These are phyloP conservation scores for Mollisia scopiformis DNA, from an alignment of 2,329 filamentous ascomycete species.

Conservation along the genomic window DNA sequence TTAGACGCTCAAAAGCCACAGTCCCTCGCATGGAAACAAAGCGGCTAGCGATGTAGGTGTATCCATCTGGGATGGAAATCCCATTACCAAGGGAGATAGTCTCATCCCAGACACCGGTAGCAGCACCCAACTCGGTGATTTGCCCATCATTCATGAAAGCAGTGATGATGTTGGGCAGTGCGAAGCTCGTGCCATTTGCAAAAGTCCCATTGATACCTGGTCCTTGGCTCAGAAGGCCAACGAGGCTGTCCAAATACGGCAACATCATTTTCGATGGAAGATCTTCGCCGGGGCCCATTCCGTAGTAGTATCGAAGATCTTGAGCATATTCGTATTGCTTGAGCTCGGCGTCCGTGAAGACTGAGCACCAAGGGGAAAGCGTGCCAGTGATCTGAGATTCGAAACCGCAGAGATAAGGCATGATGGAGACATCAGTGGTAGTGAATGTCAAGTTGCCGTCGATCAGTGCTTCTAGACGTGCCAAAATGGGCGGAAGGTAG, in stretches of 20 bases:
- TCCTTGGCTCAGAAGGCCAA: constrained; percentile 55
- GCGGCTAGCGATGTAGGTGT: constrained; percentile 57
- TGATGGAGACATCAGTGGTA: constrained; percentile 55
- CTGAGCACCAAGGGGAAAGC: constrained; percentile 63
- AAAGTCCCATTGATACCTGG: constrained; percentile 51
- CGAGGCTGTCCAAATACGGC: constrained; percentile 58
- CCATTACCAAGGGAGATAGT: constrained; percentile 44
- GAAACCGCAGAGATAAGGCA: constrained; percentile 73
- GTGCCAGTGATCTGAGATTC: constrained; percentile 68
- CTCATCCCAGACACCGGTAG: constrained; percentile 63
- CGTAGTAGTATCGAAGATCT: constrained; percentile 71
- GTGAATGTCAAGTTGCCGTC: constrained; percentile 57
- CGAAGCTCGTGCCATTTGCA: constrained; percentile 49
- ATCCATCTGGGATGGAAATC: constrained; percentile 47
- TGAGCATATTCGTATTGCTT: constrained; percentile 68
- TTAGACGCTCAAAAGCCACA: constrained; percentile 65
- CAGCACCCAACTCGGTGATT: constrained; percentile 61
- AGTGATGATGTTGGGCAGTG: constrained; percentile 59
- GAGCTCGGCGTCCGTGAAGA: constrained; percentile 65
- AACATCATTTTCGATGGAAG: constrained; percentile 62
- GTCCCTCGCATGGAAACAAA: constrained; percentile 68
- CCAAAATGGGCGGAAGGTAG: constrained; percentile 55
- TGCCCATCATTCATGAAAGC: constrained; percentile 70
- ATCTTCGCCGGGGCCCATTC: constrained; percentile 58
- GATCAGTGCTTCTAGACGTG: constrained; percentile 57